A percentile compares a stretch with the other conserved stretches of the same genome.
Conservation (phyloP, 208 protist species). For the Acanthamoeba castellanii region DNA sequence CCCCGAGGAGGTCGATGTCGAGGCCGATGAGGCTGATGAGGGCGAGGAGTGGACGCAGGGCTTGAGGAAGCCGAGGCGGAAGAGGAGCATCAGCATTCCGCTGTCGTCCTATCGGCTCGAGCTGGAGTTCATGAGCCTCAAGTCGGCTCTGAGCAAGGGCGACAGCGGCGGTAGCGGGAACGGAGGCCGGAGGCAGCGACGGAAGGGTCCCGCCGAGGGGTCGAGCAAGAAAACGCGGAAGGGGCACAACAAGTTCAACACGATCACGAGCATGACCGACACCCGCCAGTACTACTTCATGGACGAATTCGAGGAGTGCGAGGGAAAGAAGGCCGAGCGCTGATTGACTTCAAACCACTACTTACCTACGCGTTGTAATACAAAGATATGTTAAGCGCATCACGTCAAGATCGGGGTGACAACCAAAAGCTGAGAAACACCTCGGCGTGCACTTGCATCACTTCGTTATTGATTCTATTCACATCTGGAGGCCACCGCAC, state of each 20-base stretch:
- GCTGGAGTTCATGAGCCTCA: slow-evolving; percentile 32
- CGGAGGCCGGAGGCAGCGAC: neutral
- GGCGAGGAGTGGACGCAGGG: neutral
- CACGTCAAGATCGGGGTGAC: too few relatives aligned
- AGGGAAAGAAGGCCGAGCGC: neutral
- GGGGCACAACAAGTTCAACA: neutral
- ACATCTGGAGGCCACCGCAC: too few relatives aligned
- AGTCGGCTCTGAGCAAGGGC: slow-evolving; percentile 8
- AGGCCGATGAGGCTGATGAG: neutral
- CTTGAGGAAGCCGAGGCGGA: neutral
- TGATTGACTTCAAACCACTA: neutral
- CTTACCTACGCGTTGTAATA: neutral
- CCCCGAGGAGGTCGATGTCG: neutral
- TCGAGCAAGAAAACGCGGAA: neutral
- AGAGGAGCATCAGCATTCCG: slow-evolving; percentile 55
- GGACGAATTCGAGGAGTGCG: neutral
- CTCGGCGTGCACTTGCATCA: too few relatives aligned
- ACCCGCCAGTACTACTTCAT: neutral
- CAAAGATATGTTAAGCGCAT: too few relatives aligned
- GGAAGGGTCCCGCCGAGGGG: neutral
- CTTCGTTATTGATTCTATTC: neutral
- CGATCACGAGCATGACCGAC: neutral
- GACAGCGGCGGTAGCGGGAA: neutral
- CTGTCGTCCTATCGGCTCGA: neutral
- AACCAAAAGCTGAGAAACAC: too few relatives aligned